Evolutionary conservation across 257 asterid species (phyloP), one percentile per base, ranked within the genome.

Genomic region (Agastache rugosa): DNA sequence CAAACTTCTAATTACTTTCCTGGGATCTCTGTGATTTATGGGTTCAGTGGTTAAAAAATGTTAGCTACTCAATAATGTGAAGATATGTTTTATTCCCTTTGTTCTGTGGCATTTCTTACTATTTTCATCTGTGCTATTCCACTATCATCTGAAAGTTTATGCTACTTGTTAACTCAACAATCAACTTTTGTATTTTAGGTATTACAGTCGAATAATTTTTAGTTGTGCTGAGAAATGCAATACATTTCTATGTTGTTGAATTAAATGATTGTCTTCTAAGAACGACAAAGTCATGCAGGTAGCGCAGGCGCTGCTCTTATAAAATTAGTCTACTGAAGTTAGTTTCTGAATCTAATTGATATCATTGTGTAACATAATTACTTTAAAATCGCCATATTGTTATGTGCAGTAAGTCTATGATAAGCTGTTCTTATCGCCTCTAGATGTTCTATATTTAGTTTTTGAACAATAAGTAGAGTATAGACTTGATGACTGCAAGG

Each of bases 1-100:
- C 11, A 65, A 69, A 14, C 9, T 63, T 59, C 44, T 71, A 27
- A 62, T 29, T 35, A 8, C 9, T 41, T 0, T 9, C n/a, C 12
- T 27, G 71, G 37, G 44, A 54, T 81, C 65, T 62, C 51, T 15
- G 76, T 44, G 65, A 17, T 51, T 68, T 75, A 23, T 51, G 71
- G 56, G n/a, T 48, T 75, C 16, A 20, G 69, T 63, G 19, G 34
- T 42, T n/a, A 4, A 34, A 44, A 6, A 48, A 12, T 67, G 11
- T 15, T 69, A 56, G 58, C 68, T 54, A 22, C 34, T 48, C 22
- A 8, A 17, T 15, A 48, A 17, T 59, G 25, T 17, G 25, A 51
- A 51, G 12, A 51, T 48, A 12, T 63, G 39, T 63, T 19, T 34
- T 19, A 27, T 71, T 14, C 2, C 12, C 23, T 17, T 51, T 51